These are phyloP conservation scores for Martensiomyces pterosporus DNA, from an alignment of 192 early-diverging fungal species.

Conservation along the genomic window DNA sequence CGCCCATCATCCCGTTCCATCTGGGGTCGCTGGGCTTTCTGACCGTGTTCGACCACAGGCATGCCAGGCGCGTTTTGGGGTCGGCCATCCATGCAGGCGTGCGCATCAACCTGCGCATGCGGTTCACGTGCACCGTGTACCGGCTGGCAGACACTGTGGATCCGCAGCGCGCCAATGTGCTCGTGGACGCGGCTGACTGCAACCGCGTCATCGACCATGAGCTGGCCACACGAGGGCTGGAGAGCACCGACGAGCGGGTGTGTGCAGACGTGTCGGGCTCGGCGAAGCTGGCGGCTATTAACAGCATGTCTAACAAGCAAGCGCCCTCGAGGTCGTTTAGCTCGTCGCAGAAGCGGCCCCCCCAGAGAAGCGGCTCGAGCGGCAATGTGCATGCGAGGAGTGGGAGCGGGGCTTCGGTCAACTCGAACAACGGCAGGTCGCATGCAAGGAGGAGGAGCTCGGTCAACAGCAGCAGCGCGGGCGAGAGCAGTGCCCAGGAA, in stretches of 20 bases:
- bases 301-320: conserved; percentile 13
- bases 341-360: conserved; percentile 1
- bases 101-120: conserved; percentile 83
- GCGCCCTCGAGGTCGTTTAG: conserved; percentile 12
- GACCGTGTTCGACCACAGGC: conserved; percentile 77
- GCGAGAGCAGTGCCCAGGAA: too few relatives aligned
- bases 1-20: conserved; percentile 91
- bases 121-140: conserved; percentile 89
- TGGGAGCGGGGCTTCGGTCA: too few relatives aligned
- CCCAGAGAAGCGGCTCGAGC: background rate
- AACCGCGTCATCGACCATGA: conserved; percentile 40
- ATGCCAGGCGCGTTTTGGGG: conserved; percentile 55
- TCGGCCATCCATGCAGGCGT: conserved; percentile 65
- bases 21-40: conserved; percentile 94
- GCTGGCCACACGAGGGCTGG: conserved; percentile 36
- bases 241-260: conserved; percentile 28
- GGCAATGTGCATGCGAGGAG: conserved; percentile 1
- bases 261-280: conserved; percentile 50
- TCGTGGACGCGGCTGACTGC: conserved; percentile 43
- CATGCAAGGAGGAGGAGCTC: conserved; percentile 10
- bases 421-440: conserved; percentile 8
- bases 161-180: conserved; percentile 38
- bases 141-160: conserved; percentile 46
- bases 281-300: conserved; percentile 13
- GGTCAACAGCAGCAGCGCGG: conserved; percentile 5